Conservation (phyloP, 1,284 basidiomycete genomes). For the Rhodotorula sp. region DNA sequence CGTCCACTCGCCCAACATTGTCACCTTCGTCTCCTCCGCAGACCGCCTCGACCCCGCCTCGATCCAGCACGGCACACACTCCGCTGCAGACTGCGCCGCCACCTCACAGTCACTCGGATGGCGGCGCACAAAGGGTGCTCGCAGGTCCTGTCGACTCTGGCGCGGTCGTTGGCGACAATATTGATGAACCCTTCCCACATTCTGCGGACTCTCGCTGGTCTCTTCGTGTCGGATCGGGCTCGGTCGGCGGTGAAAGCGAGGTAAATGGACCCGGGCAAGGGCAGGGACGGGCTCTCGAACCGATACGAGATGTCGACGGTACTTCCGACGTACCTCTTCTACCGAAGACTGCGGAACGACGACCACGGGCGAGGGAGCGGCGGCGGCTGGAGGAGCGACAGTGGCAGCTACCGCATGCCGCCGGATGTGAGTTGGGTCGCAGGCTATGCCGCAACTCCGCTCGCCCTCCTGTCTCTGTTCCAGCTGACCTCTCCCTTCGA, state of each 20-base stretch:
- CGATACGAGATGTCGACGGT: no score
- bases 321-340: background rate
- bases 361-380: background rate
- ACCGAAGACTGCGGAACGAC: background rate
- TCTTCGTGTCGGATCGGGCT: no score
- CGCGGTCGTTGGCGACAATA: no score
- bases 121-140: background rate
- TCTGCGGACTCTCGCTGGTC: background rate
- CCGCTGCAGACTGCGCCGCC: background rate
- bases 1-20: no score
- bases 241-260: no score
- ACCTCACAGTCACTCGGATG: no score
- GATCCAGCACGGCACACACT: background rate
- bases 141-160: background rate
- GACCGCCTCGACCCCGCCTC: background rate
- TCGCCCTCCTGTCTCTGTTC: background rate
- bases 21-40: no score
- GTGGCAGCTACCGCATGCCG: constrained; percentile 21
- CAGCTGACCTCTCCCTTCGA: background rate
- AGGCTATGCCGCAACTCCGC: no score
- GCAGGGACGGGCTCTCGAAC: no score
- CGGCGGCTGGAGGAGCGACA: constrained; percentile 12
- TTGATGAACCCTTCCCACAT: background rate
- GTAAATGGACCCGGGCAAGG: no score
- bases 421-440: constrained; percentile 12